These are phyloP conservation scores for Collariella sp. DNA, from an alignment of 495 filamentous ascomycete species.

Conservation along the genomic window DNA sequence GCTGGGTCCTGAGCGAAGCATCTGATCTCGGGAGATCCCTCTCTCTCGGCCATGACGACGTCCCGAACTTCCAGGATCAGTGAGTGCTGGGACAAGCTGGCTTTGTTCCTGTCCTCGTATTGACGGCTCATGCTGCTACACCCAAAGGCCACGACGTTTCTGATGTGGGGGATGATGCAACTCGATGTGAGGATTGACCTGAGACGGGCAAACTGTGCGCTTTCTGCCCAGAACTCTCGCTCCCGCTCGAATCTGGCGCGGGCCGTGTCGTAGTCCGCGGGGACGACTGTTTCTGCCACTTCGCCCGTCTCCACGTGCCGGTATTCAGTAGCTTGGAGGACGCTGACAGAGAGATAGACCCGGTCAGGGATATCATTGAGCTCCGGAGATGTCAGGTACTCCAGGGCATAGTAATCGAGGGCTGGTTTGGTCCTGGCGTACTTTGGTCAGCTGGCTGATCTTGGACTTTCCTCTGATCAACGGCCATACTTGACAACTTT, in stretches of 20 bases:
- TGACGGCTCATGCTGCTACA: neutral
- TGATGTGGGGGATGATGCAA: neutral
- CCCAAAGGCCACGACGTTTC: neutral
- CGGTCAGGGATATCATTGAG: neutral
- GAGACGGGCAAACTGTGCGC: too few relatives aligned
- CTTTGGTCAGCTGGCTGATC: neutral
- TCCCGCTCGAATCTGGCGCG: neutral
- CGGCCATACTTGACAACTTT: neutral
- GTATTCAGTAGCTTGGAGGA: neutral
- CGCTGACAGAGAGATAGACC: neutral
- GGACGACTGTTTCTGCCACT: neutral
- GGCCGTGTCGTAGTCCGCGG: neutral
- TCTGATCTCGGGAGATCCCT: neutral
- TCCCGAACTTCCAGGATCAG: neutral
- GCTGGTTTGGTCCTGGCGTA: neutral
- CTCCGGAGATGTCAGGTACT: neutral
- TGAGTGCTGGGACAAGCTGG: neutral
- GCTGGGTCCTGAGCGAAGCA: slow-evolving; percentile 2
- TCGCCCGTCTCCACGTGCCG: neutral
- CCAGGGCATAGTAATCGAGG: neutral
- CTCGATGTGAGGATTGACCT: neutral
- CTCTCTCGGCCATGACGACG: neutral
- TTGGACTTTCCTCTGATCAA: neutral
- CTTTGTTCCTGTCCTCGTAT: neutral
- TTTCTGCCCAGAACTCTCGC: neutral